A percentile compares a stretch with the other conserved stretches of the same genome.
phyloP scores from a whole-genome alignment of 2,329 filamentous ascomycete genomes.

The Kalmusia sp. region DNA sequence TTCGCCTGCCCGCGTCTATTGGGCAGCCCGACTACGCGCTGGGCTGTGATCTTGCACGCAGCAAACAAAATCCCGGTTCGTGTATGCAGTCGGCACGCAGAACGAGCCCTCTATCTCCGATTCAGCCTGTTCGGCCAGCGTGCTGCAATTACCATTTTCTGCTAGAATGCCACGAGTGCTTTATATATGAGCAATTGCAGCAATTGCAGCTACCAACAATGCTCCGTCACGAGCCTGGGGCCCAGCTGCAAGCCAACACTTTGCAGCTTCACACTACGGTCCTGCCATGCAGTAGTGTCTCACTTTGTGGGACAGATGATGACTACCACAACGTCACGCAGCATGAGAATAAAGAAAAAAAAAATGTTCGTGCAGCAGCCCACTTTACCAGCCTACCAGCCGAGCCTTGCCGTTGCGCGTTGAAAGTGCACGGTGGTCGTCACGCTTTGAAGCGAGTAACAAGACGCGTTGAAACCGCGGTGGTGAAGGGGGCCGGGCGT shows the following conservation, averaged over 20 bases:
- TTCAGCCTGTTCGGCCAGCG: constrained; percentile 12
- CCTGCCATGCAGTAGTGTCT: constrained; percentile 6
- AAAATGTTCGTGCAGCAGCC: constrained; percentile 35
- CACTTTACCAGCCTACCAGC: constrained; percentile 19
- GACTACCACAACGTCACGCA: constrained; percentile 29
- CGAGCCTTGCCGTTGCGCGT: constrained; percentile 2
- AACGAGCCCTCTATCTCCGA: constrained; percentile 7
- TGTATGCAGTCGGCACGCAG: constrained; percentile 11
- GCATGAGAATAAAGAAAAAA: constrained; percentile 29
- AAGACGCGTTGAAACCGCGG: constrained; percentile 44
- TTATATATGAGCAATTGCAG: too few relatives aligned
- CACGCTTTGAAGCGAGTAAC: constrained; percentile 28
- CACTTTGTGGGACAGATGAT: constrained; percentile 13
- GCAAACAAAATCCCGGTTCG: constrained; percentile 20
- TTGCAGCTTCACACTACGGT: background rate
- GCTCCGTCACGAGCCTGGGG: background rate
- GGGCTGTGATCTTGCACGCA: constrained; percentile 20
- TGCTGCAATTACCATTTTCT: too few relatives aligned
- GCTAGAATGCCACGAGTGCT: background rate
- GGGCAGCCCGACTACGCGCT: constrained; percentile 29
- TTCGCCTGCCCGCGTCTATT: constrained; percentile 29
- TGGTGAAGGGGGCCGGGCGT: constrained; percentile 14
- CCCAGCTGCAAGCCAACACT: background rate
- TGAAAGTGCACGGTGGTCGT: background rate
- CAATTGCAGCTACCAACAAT: background rate